Evolutionary conservation across 2,329 filamentous ascomycete genomes (phyloP), one percentile per base, ranked within the genome.

Genomic region (Stylonectria norvegica): DNA sequence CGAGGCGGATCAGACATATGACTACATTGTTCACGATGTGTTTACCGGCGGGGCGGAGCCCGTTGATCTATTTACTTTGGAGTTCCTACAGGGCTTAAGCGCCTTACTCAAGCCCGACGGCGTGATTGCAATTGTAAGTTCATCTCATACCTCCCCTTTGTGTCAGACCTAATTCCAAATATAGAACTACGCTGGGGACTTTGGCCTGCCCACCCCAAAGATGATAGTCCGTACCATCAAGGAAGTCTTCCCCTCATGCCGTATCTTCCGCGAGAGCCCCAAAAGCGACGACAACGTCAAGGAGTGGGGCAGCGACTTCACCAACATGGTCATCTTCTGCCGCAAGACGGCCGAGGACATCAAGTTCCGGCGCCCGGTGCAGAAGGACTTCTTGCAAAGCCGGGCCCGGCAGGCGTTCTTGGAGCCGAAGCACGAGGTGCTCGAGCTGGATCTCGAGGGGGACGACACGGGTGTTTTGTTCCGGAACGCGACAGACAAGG

Each of bases 251-350:
- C 85, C 88, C n/a, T 79, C 81, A 4, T 98, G 93, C 67, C 86
- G 89, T 45, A 80, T 95, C 55, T 98, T 89, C 76, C 84, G 93
- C 47, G 93, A 98, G 66, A 73, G 77, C 18, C 73, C 79, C 4
- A 66, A 71, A 3, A 69, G 78, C 4, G 64, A 66, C 1, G 66
- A 69, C 17, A 65, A 69, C 6, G 63, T 78, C 16, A 69, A 71
- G 23, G 59, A 68, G 29, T 64, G 70, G 14, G 71, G 70, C 3
- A 66, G 69, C 19, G 87, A 95, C 59, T 96, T 97, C 63, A 88
- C 89, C 60, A 98, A 98, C 70, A 89, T 97, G 78, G 86, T 97
- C 33, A 81, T 97, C 45, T 96, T 96, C 70, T 98, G 93, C 72
- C 82, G 79, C 43, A 91, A 89, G 66, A 71, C 68, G 9, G 42